phyloP scores from a whole-genome alignment of 768 basidiomycete genomes.

The Auricularia heimuer region DNA sequence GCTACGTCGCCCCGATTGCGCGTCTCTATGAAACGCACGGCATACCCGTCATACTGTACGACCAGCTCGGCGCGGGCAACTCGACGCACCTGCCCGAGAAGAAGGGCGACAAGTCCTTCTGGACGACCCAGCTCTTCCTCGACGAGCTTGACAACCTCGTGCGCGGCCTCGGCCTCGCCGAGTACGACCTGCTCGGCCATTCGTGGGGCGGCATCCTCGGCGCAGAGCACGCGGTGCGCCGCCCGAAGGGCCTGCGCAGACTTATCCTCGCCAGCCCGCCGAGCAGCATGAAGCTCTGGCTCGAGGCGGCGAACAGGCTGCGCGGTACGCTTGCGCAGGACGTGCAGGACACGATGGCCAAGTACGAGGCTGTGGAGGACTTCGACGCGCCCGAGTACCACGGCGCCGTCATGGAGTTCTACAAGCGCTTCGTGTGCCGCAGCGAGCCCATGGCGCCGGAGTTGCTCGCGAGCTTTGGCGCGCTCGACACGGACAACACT shows the following conservation, averaged over 20 bases:
- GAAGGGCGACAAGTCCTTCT: constrained; percentile 4
- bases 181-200: constrained; percentile 7
- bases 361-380: not conserved
- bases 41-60: constrained; percentile 9
- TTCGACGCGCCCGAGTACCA: constrained; percentile 2
- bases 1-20: constrained; percentile 7
- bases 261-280: constrained; percentile 2
- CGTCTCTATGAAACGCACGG: not conserved
- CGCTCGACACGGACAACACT: constrained; percentile 3
- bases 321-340: not conserved
- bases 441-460: constrained; percentile 3
- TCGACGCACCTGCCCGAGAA: constrained; percentile 9
- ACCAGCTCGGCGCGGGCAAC: constrained; percentile 9
- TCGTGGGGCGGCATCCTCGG: constrained; percentile 9
- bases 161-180: constrained; percentile 2
- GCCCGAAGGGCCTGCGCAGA: constrained; percentile 2
- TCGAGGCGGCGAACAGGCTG: constrained; percentile 1
- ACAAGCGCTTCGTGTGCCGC: constrained; percentile 1
- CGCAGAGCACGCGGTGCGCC: constrained; percentile 3
- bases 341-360: constrained; percentile 3
- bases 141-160: constrained; percentile 8
- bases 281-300: constrained; percentile 4
- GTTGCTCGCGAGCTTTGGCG: not conserved
- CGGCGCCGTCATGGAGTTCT: constrained; percentile 6
- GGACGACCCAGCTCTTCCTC: constrained; percentile 8